Conservation (phyloP, 495 filamentous ascomycete species). For the Talaromyces thailandensis region DNA sequence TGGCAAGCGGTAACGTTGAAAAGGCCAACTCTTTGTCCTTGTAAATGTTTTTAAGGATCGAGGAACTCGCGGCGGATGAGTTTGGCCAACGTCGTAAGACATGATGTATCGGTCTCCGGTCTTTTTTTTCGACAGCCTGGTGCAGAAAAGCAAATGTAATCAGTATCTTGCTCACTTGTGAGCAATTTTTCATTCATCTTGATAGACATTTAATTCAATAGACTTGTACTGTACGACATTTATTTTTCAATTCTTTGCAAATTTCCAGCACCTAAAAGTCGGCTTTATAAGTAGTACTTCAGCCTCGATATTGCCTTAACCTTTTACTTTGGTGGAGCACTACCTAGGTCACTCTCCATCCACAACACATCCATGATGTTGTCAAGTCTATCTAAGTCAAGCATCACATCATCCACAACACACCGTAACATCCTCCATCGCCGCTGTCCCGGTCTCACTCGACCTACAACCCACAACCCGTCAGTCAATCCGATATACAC, state of each 20-base stretch:
- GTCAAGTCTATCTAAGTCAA: neutral
- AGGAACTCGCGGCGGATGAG: neutral
- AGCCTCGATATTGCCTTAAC: too few species aligned
- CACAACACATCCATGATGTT: neutral
- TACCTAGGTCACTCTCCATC: neutral
- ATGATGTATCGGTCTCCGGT: neutral
- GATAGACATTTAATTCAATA: neutral
- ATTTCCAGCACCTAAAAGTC: too few species aligned
- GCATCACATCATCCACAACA: slow-evolving; percentile 15
- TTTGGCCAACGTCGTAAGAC: neutral
- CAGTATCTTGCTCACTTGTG: neutral
- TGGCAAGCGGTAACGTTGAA: neutral
- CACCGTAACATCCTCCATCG: slow-evolving; percentile 15
- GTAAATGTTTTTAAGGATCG: neutral
- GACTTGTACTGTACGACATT: neutral
- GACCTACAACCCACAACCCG: slow-evolving; percentile 8
- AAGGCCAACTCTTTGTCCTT: slow-evolving; percentile 5
- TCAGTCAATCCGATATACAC: neutral
- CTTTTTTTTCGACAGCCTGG: neutral
- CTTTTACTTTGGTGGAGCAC: too few species aligned
- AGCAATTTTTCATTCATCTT: neutral
- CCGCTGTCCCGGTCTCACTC: neutral
- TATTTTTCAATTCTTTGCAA: neutral
- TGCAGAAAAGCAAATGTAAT: neutral
- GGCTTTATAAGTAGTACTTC: too few species aligned